phyloP scores from a whole-genome alignment of 2,329 filamentous ascomycete species.

The Colletotrichum tamarilloi region DNA sequence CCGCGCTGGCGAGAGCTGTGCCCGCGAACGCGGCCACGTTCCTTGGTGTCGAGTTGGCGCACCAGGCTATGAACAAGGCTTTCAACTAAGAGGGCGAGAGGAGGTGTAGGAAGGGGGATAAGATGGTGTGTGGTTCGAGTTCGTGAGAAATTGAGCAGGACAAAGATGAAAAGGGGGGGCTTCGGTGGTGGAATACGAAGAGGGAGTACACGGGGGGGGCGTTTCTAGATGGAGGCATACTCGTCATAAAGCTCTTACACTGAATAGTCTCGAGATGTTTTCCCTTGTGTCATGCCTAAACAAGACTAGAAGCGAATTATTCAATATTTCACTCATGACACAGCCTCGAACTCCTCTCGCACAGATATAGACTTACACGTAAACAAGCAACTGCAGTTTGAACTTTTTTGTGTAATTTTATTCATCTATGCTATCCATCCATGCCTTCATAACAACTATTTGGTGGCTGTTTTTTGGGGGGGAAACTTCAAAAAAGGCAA shows the following conservation, averaged over 20 bases:
- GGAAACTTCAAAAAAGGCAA: neutral
- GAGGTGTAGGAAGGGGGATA: neutral
- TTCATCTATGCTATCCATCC: neutral
- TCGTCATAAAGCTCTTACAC: neutral
- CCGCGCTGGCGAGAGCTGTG: conserved; percentile 90
- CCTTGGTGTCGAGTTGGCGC: conserved; percentile 84
- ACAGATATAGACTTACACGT: neutral
- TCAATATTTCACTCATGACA: neutral
- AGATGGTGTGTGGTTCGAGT: neutral
- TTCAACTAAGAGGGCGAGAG: conserved; percentile 57
- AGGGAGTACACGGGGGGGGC: neutral
- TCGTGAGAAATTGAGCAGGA: too few species aligned
- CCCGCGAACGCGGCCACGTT: conserved; percentile 98
- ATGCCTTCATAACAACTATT: neutral
- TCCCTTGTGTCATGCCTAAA: neutral
- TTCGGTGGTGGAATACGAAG: neutral
- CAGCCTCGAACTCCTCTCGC: neutral
- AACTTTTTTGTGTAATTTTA: neutral
- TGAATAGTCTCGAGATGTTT: neutral
- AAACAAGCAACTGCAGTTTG: neutral
- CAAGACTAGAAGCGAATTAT: conserved; percentile 1
- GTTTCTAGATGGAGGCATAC: conserved; percentile 4
- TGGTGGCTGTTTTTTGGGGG: neutral
- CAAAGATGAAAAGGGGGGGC: too few species aligned
- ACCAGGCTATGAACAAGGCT: conserved; percentile 82